Base-by-base conservation (phyloP, 257 asterid genomes). In the Nemophila menziesii region DNA sequence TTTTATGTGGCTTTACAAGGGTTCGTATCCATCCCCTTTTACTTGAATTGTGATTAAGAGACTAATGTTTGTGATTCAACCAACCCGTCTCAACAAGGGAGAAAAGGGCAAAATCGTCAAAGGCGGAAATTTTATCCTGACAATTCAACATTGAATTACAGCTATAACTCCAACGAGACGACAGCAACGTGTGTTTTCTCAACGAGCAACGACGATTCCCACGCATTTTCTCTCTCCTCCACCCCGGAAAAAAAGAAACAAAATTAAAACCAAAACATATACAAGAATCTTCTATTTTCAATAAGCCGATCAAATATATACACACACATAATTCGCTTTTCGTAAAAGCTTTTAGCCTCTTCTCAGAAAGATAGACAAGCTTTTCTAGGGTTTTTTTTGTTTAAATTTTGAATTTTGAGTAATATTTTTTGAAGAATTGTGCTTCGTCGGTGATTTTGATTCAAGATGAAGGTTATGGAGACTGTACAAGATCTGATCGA, bases 401-500 rank as follows among this genome's bases (percentile, higher is more conserved):
- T 61, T 50, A 69, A 85, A 67, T 58, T 73, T 36, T 42, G 33
- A 53, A 20, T 38, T 48, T 9, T 24, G 33, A 24, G 9, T 3
- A 29, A 29, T 7, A 29, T 29, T 29, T n/a, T n/a, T 2, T 7
- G 36, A 5, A 29, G 36, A 29, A 29, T 42, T 41, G 33, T n/a
- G n/a, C n/a, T n/a, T n/a, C n/a, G n/a, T n/a, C n/a, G n/a, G n/a
- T n/a, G n/a, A n/a, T n/a, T n/a, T 4, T 20, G 20, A 5, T 18
- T 60, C 13, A 15, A 7, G 33, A 80, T 79, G 92, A 77, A 69
- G 77, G 62, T 83, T 51, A 86, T 82, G 95, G 71, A 58, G 65
- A 73, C 78, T 48, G 7, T 90, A 43, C 82, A 86, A 53, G 99
- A 86, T 82, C 99, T 90, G 65, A 82, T 90, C 57, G 94, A 90